These are phyloP conservation scores for Lodderomyces elongisporus DNA, from an alignment of 1,139 yeast species.

Conservation along the genomic window DNA sequence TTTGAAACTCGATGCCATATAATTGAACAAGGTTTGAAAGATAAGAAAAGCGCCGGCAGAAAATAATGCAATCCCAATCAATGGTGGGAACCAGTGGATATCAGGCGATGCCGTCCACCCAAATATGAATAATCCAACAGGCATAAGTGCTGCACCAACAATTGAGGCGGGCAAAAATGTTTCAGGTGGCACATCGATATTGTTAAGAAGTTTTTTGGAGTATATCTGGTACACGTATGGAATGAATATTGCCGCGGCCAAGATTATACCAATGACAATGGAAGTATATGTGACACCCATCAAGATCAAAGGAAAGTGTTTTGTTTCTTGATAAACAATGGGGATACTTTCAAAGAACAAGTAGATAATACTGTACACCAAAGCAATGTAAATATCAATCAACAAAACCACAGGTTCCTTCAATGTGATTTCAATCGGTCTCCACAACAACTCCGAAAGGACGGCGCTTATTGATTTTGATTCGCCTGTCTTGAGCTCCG, in stretches of 20 bases:
- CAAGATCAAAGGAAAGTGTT: slow-evolving; percentile 24
- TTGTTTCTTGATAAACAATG: slow-evolving; percentile 20
- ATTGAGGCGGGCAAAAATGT: slow-evolving; percentile 51
- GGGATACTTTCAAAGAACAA: slow-evolving; percentile 35
- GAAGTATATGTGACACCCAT: slow-evolving; percentile 21
- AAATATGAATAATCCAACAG: slow-evolving; percentile 28
- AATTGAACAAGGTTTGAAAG: slow-evolving; percentile 38
- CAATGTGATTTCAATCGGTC: slow-evolving; percentile 28
- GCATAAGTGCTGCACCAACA: slow-evolving; percentile 25
- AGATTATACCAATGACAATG: slow-evolving; percentile 16
- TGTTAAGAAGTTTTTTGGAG: slow-evolving; percentile 24
- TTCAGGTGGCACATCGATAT: slow-evolving; percentile 47
- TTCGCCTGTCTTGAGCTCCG: slow-evolving; percentile 31
- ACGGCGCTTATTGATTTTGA: slow-evolving; percentile 23
- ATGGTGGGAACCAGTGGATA: slow-evolving; percentile 30
- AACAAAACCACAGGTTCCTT: slow-evolving; percentile 30
- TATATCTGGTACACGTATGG: slow-evolving; percentile 16
- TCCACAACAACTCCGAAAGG: slow-evolving; percentile 21
- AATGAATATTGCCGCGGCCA: slow-evolving; percentile 21
- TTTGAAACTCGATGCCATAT: slow-evolving; percentile 56
- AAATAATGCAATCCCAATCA: slow-evolving; percentile 26
- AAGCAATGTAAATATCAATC: slow-evolving; percentile 27
- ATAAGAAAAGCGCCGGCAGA: slow-evolving; percentile 27
- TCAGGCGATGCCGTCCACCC: slow-evolving; percentile 27
- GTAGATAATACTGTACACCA: slow-evolving; percentile 27